phyloP scores from a whole-genome alignment of 306 rosid species.

The Carpinus viminea region DNA sequence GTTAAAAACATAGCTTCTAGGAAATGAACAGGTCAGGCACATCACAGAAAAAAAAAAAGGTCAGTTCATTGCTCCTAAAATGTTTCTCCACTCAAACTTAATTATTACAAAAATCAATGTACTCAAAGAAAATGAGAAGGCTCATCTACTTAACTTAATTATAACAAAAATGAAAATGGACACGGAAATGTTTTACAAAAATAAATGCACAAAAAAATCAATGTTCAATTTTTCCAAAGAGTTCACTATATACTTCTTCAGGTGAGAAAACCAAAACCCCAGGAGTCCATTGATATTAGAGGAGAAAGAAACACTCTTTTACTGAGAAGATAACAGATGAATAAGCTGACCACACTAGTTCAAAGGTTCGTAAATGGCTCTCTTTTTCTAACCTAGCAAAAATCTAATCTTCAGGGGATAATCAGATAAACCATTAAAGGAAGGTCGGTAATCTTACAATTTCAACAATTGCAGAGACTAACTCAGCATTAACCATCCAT shows the following conservation, averaged over 20 bases:
- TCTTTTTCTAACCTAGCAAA: background rate
- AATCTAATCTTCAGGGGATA: background rate
- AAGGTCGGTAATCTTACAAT: background rate
- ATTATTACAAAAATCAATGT: background rate
- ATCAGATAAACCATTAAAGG: background rate
- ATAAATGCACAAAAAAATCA: too few relatives aligned
- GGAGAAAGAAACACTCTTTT: background rate
- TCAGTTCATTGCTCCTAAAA: background rate
- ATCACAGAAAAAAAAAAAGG: background rate
- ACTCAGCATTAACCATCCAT: background rate
- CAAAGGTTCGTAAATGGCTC: background rate
- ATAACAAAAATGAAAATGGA: too few relatives aligned
- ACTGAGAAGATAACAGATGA: background rate
- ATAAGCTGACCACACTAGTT: background rate
- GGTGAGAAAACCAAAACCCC: background rate
- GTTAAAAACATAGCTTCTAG: constrained; percentile 4
- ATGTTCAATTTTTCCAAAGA: background rate
- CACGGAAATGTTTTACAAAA: too few relatives aligned
- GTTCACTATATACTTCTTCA: background rate
- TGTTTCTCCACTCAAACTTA: background rate
- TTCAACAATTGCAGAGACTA: background rate
- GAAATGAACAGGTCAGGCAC: background rate
- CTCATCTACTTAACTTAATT: too few relatives aligned
- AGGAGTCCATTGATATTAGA: background rate
- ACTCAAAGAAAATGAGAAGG: too few relatives aligned